Evolutionary conservation across 495 filamentous ascomycete genomes (phyloP).

Genomic region (Neurospora sp.): DNA sequence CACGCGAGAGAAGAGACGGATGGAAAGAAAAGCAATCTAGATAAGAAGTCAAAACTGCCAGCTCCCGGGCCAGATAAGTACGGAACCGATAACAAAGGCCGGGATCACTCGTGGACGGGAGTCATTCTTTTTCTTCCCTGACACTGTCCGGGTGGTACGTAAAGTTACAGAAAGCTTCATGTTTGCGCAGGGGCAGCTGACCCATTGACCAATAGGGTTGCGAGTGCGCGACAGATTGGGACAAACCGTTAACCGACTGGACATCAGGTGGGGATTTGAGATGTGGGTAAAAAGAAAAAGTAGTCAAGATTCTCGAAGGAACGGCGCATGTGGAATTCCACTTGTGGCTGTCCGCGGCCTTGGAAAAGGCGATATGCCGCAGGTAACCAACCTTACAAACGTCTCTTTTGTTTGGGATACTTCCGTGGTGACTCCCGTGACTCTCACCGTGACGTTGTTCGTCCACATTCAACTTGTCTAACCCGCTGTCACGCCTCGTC

Average conservation of each 20-base stretch:
- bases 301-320: too few relatives aligned
- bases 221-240: background rate
- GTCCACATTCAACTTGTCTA: background rate
- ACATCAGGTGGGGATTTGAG: background rate
- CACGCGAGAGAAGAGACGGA: background rate
- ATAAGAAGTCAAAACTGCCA: background rate
- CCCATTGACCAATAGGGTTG: conserved; percentile 22
- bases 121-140: background rate
- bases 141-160: background rate
- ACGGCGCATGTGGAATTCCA: background rate
- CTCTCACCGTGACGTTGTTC: background rate
- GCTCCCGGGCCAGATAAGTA: background rate
- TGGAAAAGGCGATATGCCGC: background rate
- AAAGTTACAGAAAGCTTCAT: background rate
- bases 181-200: conserved; percentile 11
- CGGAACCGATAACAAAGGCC: background rate
- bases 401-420: background rate
- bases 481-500: background rate
- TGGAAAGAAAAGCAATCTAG: background rate
- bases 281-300: background rate
- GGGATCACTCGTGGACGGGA: background rate
- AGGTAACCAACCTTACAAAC: background rate
- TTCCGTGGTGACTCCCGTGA: background rate
- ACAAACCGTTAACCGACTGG: background rate
- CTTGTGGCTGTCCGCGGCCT: background rate